phyloP scores from a whole-genome alignment of 257 asterid species.

The Orobanche coerulescens region DNA sequence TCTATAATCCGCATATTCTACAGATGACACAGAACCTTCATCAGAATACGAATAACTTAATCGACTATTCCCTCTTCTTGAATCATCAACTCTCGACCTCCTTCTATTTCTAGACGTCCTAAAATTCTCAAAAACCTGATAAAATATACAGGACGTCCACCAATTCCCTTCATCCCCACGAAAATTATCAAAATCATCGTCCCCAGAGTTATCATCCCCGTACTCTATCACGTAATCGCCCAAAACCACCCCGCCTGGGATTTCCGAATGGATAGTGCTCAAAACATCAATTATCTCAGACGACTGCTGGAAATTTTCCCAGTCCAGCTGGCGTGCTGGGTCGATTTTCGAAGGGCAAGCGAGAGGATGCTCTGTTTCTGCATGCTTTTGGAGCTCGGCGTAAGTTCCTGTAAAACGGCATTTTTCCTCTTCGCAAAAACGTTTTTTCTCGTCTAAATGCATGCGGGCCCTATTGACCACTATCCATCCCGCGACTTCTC shows the following conservation, averaged over 20 bases:
- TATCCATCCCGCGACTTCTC: constrained; percentile 72
- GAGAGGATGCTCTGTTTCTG: constrained; percentile 63
- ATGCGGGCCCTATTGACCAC: constrained; percentile 56
- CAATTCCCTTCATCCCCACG: constrained; percentile 63
- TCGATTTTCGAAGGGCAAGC: constrained; percentile 72
- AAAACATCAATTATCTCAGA: constrained; percentile 77
- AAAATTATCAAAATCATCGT: constrained; percentile 63
- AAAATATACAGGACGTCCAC: constrained; percentile 81
- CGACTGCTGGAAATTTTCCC: constrained; percentile 88
- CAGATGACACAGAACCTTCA: constrained; percentile 68
- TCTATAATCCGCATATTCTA: constrained; percentile 54
- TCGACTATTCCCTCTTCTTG: constrained; percentile 57
- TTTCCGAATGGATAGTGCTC: constrained; percentile 75
- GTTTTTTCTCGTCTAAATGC: constrained; percentile 53
- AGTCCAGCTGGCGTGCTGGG: constrained; percentile 76
- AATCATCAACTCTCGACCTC: constrained; percentile 52
- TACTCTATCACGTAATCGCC: constrained; percentile 90
- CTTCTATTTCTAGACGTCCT: constrained; percentile 75
- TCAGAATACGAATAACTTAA: constrained; percentile 65
- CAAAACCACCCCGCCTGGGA: constrained; percentile 76
- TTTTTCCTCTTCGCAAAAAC: constrained; percentile 66
- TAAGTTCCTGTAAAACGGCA: constrained; percentile 59
- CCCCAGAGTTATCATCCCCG: constrained; percentile 72
- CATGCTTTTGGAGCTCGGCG: constrained; percentile 64
- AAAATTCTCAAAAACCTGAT: constrained; percentile 67